Percentiles rank a stretch among this genome's conserved stretches.
Evolutionary conservation across 352 stramenopile species (phyloP).

Genomic region (Globisporangium perplexum): DNA sequence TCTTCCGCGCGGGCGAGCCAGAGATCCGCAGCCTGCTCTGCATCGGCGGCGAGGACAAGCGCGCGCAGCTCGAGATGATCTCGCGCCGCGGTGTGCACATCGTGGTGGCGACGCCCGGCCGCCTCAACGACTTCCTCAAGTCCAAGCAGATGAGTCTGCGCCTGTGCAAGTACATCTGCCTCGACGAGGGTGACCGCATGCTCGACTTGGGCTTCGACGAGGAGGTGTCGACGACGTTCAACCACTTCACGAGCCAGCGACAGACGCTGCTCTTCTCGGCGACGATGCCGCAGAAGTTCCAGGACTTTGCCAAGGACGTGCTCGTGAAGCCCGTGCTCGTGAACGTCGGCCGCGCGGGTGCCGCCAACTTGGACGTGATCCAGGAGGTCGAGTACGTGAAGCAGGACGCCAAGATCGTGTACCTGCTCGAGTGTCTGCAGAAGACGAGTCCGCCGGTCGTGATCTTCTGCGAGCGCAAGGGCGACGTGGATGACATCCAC

Average conservation of each 20-base stretch:
- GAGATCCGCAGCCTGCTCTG: constrained; percentile 90
- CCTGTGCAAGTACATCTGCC: constrained; percentile 96
- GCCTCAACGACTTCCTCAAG: constrained; percentile 97
- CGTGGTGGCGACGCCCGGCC: constrained; percentile 95
- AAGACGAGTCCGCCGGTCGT: constrained; percentile 98
- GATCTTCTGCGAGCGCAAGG: constrained; percentile 97
- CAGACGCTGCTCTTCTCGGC: constrained; percentile 98
- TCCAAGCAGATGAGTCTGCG: constrained; percentile 92
- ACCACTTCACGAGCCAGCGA: constrained; percentile 95
- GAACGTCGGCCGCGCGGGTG: constrained; percentile 97
- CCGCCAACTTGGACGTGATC: constrained; percentile 98
- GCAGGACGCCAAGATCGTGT: constrained; percentile 98
- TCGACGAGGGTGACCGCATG: constrained; percentile 99
- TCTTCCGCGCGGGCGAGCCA: constrained; percentile 69
- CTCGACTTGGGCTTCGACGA: constrained; percentile 94
- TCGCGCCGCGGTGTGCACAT: constrained; percentile 91
- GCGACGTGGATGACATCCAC: constrained; percentile 98
- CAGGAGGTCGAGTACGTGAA: constrained; percentile 99
- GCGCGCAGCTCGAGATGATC: constrained; percentile 89
- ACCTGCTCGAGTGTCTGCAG: constrained; percentile 97
- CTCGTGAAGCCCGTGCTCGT: constrained; percentile 96
- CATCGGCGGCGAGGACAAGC: constrained; percentile 95
- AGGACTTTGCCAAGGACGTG: constrained; percentile 97
- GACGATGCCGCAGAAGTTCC: constrained; percentile 99
- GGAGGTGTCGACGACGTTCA: constrained; percentile 96